Percentiles rank a stretch among this genome's conserved stretches.
Evolutionary conservation across 495 filamentous ascomycete genomes (phyloP).

Genomic region (Lindgomyces ingoldianus): DNA sequence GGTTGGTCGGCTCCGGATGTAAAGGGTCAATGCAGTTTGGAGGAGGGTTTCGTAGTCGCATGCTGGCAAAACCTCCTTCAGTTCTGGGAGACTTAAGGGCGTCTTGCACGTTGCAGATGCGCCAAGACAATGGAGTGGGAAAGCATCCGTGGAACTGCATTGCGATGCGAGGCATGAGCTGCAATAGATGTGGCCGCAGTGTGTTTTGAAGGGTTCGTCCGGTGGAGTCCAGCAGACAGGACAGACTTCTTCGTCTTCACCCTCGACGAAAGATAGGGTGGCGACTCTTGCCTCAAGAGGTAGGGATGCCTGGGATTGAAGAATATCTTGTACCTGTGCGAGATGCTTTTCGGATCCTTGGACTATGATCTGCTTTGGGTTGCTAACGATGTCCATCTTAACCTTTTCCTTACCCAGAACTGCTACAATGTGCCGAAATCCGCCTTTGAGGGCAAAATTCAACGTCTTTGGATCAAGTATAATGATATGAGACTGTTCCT

Average conservation of each 20-base stretch:
- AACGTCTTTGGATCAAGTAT: slow-evolving; percentile 18
- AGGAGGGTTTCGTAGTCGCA: slow-evolving; percentile 13
- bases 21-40: slow-evolving; percentile 13
- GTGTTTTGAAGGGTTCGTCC: slow-evolving; percentile 8
- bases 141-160: slow-evolving; percentile 12
- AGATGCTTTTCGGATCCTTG: slow-evolving; percentile 7
- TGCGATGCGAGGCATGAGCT: slow-evolving; percentile 16
- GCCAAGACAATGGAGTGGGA: slow-evolving; percentile 21
- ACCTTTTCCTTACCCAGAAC: slow-evolving; percentile 28
- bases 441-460: slow-evolving; percentile 10
- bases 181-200: slow-evolving; percentile 24
- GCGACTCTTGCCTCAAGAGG: slow-evolving; percentile 6
- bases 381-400: slow-evolving; percentile 15
- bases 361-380: slow-evolving; percentile 26
- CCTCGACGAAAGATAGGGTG: slow-evolving; percentile 2
- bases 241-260: slow-evolving; percentile 16
- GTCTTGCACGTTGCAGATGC: background rate
- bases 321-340: slow-evolving; percentile 7
- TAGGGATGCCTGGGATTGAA: background rate
- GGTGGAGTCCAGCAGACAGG: slow-evolving; percentile 21
- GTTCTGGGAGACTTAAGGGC: slow-evolving; percentile 4
- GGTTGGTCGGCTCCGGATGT: slow-evolving; percentile 23
- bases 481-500: slow-evolving; percentile 11
- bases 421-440: slow-evolving; percentile 24
- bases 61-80: slow-evolving; percentile 1